A percentile compares a stretch with the other conserved stretches of the same genome.
Evolutionary conservation across 768 basidiomycete genomes (phyloP).

Genomic region (Favolaschia claudopus): DNA sequence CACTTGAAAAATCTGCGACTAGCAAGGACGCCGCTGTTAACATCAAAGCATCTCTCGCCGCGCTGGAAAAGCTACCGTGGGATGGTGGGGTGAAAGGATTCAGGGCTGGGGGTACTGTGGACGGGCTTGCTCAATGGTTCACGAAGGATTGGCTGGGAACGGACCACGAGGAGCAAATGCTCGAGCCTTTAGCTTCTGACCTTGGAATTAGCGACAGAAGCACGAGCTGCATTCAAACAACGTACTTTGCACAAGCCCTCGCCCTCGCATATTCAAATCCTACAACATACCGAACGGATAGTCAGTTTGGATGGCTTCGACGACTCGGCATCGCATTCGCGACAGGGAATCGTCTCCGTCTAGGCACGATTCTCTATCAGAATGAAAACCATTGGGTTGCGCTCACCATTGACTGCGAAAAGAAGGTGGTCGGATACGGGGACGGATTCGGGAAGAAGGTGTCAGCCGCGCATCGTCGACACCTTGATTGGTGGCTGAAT

Average conservation of each 20-base stretch:
- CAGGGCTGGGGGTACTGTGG: neutral
- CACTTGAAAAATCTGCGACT: neutral
- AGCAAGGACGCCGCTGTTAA: neutral
- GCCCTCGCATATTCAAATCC: neutral
- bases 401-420: neutral
- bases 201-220: neutral
- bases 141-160: neutral
- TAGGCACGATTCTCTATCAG: neutral
- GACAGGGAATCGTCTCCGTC: neutral
- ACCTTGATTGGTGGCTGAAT: constrained; percentile 13
- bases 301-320: neutral
- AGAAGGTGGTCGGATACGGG: neutral
- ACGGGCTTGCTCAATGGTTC: neutral
- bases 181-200: neutral
- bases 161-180: neutral
- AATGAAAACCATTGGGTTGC: constrained; percentile 1
- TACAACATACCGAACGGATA: neutral
- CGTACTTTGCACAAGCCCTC: neutral
- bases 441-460: neutral
- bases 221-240: neutral
- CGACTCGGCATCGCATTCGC: neutral
- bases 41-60: neutral
- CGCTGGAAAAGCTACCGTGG: neutral
- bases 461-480: neutral
- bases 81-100: neutral